Evolutionary conservation across 192 early-diverging fungal species (phyloP), one percentile per base, ranked within the genome.

Genomic region (Coemansia sp.): DNA sequence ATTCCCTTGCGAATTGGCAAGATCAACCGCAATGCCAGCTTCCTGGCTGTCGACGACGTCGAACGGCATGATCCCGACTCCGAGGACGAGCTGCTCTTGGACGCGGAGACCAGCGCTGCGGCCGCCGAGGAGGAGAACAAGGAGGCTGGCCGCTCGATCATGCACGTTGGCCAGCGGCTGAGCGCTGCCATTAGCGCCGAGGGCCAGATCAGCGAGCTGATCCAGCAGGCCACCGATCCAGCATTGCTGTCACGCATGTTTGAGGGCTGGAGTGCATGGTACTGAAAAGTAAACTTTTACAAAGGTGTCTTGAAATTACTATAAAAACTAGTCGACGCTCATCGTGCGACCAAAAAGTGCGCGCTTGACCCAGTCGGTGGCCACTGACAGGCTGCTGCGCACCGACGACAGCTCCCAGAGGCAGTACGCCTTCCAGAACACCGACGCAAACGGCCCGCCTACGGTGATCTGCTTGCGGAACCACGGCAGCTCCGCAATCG

Each of bases 321-420:
- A 34, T 8, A 30, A 30, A 35, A 32, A 8, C 73, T 85, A 97
- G 77, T 97, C 94, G 57, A 91, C 81, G 50, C 83, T 82, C 50
- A 97, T 91, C 53, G 93, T 90, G 45, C 92, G 84, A 17, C 94
- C 94, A 81, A 94, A 94, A 15, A 90, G 41, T 5, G 79, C 85
- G 67, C 88, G 88, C 78, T 93, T 94, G 42, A 72, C 76, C 92
- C 94, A 97, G 70, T 97, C 94, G 29, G 87, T 88, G 26, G 86
- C 81, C 21, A 97, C 94, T 51, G 91, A 81, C 49, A 82, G 53
- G 53, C 85, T 75, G 82, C 94, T 97, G 60, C 91, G 83, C 34
- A 87, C 69, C 12, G 90, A 88, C 66, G 90, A 94, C 36, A 94
- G 80, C 69, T 87, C 86, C 67, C 80, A 84, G 21, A 88, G 64